phyloP scores from a whole-genome alignment of 768 basidiomycete species.

The Suillus hirtellus region DNA sequence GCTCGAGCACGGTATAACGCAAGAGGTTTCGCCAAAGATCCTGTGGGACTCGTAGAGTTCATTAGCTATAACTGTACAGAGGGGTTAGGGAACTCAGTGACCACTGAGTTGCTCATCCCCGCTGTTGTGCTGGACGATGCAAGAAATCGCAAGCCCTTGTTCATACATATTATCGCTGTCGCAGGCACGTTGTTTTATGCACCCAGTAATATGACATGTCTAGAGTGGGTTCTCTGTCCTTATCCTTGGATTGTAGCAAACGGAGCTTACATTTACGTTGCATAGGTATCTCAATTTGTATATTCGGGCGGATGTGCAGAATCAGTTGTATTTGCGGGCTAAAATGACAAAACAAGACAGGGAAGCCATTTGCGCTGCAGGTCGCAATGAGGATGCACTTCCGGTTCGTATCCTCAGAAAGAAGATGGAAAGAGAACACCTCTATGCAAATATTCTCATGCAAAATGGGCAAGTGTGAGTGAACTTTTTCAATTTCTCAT shows the following conservation, averaged over 20 bases:
- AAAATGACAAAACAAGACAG: conserved; percentile 21
- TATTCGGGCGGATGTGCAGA: conserved; percentile 19
- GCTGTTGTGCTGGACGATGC: conserved; percentile 9
- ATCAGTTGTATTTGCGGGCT: conserved; percentile 14
- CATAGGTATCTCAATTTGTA: conserved; percentile 17
- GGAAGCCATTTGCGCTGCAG: conserved; percentile 6
- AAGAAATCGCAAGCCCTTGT: conserved; percentile 13
- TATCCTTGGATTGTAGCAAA: conserved; percentile 4
- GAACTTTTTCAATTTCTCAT: not conserved
- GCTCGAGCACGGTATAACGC: conserved; percentile 6
- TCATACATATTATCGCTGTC: not conserved
- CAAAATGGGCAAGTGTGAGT: not conserved
- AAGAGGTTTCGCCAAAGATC: not conserved
- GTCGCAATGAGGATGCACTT: not conserved
- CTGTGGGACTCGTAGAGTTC: conserved; percentile 19
- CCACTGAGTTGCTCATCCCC: conserved; percentile 8
- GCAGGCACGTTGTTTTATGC: conserved; percentile 4
- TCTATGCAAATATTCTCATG: not conserved
- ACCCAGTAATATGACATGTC: conserved; percentile 12
- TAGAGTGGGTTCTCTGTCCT: conserved; percentile 10
- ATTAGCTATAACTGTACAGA: conserved; percentile 18
- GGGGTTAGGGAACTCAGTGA: conserved; percentile 11
- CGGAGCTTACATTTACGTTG: not conserved
- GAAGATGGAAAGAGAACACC: not conserved
- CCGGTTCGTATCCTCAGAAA: not conserved